Conservation (phyloP, 192 early-diverging fungal species). For the Cetraspora pellucida region DNA sequence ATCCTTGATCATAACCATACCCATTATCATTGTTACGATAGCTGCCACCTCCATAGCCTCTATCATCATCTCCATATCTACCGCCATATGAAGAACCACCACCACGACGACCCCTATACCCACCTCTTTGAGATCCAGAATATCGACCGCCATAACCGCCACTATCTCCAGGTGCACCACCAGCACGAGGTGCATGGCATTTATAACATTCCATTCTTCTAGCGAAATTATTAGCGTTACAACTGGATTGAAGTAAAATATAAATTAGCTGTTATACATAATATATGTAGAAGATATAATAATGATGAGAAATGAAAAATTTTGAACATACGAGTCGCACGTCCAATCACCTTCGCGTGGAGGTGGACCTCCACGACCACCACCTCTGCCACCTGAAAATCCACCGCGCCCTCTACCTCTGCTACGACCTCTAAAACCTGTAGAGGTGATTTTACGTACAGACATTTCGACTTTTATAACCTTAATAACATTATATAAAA, state of each 20-base stretch:
- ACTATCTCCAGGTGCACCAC: constrained; percentile 42
- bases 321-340: constrained; percentile 52
- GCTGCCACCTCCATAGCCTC: constrained; percentile 32
- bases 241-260: constrained; percentile 43
- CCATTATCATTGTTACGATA: constrained; percentile 38
- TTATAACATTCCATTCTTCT: constrained; percentile 63
- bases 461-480: constrained; percentile 65
- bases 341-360: constrained; percentile 63
- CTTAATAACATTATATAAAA: constrained; percentile 40
- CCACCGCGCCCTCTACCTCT: constrained; percentile 47
- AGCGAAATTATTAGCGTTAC: constrained; percentile 70
- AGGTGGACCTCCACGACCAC: constrained; percentile 44
- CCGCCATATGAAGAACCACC: constrained; percentile 42
- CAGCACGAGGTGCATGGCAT: constrained; percentile 58
- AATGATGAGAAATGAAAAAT: not conserved
- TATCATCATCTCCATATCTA: constrained; percentile 46
- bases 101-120: constrained; percentile 49
- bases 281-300: not conserved
- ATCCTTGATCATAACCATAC: constrained; percentile 38
- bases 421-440: constrained; percentile 48
- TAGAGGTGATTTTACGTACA: constrained; percentile 53
- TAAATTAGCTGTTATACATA: not conserved
- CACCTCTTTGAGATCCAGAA: constrained; percentile 36
- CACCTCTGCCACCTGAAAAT: constrained; percentile 44
- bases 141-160: constrained; percentile 38